Base-by-base conservation (phyloP, 2,329 filamentous ascomycete species). In the Xylaria hypoxylon region DNA sequence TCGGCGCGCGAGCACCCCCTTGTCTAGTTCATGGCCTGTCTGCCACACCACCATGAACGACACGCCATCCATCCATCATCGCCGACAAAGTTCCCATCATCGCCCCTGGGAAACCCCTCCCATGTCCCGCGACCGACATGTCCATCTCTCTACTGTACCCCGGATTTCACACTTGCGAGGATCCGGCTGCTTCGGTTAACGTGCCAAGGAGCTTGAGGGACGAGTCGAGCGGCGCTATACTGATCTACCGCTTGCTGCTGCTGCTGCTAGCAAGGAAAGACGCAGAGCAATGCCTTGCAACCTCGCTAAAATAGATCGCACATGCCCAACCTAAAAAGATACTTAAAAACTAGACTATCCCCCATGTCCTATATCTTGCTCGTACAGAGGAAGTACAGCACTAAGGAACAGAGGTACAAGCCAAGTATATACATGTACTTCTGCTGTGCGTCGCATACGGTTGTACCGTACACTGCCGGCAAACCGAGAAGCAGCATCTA, bases 1-100 rank as follows among this genome's bases (percentile, higher is more conserved):
- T 67, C 68, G 68, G 61, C 65, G 64, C 64, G 59, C 65, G 59
- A 58, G 26, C 31, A 63, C 69, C 71, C 67, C 73, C 73, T 75
- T 75, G 74, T 75, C 74, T 75, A 75, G 74, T 70, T 64, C 64
- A 62, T 44, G 61, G 68, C 68, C 40, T 47, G 72, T 75, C 72
- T 75, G 53, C 68, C 74, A 75, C 74, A 74, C 73, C 70, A 69
- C 62, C 65, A 42, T 26, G 31, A 40, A 65, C 48, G 28, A 48
- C 56, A 68, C 66, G 51, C 59, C 66, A 63, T 66, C 44, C 60
- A 44, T 50, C 40, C 59, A 61, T 68, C 62, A 68, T 19, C 58
- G 53, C 52, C 53, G 22, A 51, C 22, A 31, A 28, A 31, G 40
- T 38, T 38, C 40, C 57, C 68, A 40, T 38, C 45, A 26, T 24